Percentiles rank a stretch among this genome's conserved stretches.
Evolutionary conservation across 2,329 filamentous ascomycete genomes (phyloP).

Genomic region (Drechslerella coelobrocha): DNA sequence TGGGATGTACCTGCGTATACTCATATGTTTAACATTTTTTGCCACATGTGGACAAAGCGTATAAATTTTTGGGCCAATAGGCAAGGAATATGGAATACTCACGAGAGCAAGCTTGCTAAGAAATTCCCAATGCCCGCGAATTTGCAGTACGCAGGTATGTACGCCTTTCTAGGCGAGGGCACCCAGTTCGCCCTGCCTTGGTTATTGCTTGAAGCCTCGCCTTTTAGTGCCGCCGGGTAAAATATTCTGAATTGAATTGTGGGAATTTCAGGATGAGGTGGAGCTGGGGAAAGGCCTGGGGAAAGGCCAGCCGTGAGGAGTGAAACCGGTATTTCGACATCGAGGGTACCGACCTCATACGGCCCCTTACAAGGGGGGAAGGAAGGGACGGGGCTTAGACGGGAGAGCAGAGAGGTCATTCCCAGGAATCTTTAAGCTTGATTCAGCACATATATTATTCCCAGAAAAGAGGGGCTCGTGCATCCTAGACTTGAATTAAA

Average conservation of each 20-base stretch:
- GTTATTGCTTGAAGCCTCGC: background rate
- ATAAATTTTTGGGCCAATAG: background rate
- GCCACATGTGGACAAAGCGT: too few relatives aligned
- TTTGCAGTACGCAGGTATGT: constrained; percentile 75
- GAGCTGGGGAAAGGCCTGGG: constrained; percentile 28
- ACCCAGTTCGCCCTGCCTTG: constrained; percentile 70
- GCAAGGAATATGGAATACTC: constrained; percentile 8
- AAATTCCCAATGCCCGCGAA: constrained; percentile 73
- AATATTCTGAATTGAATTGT: constrained; percentile 83
- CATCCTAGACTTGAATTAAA: too few relatives aligned
- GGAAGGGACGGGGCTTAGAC: constrained; percentile 60
- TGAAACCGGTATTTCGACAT: constrained; percentile 77
- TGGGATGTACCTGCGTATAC: constrained; percentile 68
- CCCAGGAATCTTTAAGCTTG: too few relatives aligned
- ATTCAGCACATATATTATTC: too few relatives aligned
- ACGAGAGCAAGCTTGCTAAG: constrained; percentile 64
- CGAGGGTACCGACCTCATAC: constrained; percentile 78
- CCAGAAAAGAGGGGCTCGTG: too few relatives aligned
- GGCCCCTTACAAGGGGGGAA: constrained; percentile 80
- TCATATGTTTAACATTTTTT: background rate
- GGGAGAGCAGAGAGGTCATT: constrained; percentile 40
- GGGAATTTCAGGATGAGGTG: constrained; percentile 59
- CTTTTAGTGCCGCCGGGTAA: constrained; percentile 65
- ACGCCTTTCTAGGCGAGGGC: constrained; percentile 77
- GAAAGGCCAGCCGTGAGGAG: constrained; percentile 40